Conservation (phyloP, 1,139 yeast species). For the Nakaseomyces delphensis region DNA sequence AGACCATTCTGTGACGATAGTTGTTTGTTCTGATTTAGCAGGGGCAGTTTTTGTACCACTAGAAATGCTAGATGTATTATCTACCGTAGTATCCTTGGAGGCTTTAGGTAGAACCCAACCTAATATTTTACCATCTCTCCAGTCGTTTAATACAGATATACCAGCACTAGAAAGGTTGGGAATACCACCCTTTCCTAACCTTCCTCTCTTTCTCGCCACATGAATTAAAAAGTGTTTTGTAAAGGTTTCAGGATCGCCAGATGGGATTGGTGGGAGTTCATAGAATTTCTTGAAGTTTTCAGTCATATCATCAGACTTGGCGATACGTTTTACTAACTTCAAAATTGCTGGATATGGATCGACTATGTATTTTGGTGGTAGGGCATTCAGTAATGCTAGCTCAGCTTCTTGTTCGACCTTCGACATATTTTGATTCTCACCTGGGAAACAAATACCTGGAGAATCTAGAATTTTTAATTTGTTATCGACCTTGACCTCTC, state of each 20-base stretch:
- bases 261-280: constrained; percentile 72
- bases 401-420: constrained; percentile 75
- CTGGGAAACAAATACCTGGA: constrained; percentile 97
- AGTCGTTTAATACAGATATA: constrained; percentile 72
- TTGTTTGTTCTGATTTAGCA: constrained; percentile 57
- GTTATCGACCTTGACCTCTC: constrained; percentile 88
- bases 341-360: constrained; percentile 84
- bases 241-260: constrained; percentile 52
- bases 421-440: constrained; percentile 42
- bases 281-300: constrained; percentile 66
- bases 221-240: constrained; percentile 82
- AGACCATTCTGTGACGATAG: constrained; percentile 85
- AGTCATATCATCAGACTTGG: constrained; percentile 65
- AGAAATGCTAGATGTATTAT: constrained; percentile 21
- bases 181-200: constrained; percentile 86
- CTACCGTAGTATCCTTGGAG: constrained; percentile 37
- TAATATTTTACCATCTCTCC: constrained; percentile 92
- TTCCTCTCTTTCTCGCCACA: constrained; percentile 85
- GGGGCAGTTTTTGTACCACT: constrained; percentile 33
- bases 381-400: constrained; percentile 75
- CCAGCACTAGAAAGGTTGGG: constrained; percentile 88
- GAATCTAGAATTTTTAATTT: constrained; percentile 85
- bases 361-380: constrained; percentile 76
- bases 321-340: constrained; percentile 62
- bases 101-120: constrained; percentile 88